A percentile compares a stretch with the other conserved stretches of the same genome.
phyloP scores from a whole-genome alignment of 2,329 filamentous ascomycete genomes.

The Gliomastix tumulicola region DNA sequence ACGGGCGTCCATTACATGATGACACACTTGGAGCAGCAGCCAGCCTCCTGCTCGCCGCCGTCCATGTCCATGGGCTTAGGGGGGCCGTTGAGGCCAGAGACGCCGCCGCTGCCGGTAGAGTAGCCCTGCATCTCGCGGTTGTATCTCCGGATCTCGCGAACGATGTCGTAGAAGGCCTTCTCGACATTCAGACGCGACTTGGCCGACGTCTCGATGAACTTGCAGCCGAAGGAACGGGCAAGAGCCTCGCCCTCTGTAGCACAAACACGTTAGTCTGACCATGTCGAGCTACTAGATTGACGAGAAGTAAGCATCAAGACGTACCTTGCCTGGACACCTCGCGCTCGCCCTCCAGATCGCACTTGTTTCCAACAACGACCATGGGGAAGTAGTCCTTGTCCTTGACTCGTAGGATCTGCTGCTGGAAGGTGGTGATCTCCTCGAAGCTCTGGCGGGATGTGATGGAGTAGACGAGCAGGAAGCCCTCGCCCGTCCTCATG shows the following conservation, averaged over 20 bases:
- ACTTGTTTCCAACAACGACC: conserved; percentile 98
- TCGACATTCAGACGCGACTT: conserved; percentile 98
- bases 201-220: conserved; percentile 98
- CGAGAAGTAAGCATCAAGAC: no score
- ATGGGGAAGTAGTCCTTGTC: conserved; percentile 99
- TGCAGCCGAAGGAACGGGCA: conserved; percentile 85
- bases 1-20: no score
- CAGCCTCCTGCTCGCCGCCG: conserved; percentile 58
- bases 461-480: conserved; percentile 96
- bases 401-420: conserved; percentile 97
- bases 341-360: conserved; percentile 89
- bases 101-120: conserved; percentile 61
- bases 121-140: conserved; percentile 97
- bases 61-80: conserved; percentile 74
- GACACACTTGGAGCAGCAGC: conserved; percentile 81
- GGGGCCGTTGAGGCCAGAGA: conserved; percentile 54
- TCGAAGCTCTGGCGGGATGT: conserved; percentile 96
- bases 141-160: conserved; percentile 94
- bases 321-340: conserved; percentile 88
- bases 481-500: conserved; percentile 98
- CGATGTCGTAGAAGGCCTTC: conserved; percentile 97
- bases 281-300: no score
- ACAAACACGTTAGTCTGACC: conserved; percentile 1
- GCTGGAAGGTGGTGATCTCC: conserved; percentile 97
- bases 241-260: conserved; percentile 78